A percentile compares a stretch with the other conserved stretches of the same genome.
These are phyloP conservation scores for Beauveria medogensis DNA, from an alignment of 2,329 filamentous ascomycete species.

Conservation along the genomic window DNA sequence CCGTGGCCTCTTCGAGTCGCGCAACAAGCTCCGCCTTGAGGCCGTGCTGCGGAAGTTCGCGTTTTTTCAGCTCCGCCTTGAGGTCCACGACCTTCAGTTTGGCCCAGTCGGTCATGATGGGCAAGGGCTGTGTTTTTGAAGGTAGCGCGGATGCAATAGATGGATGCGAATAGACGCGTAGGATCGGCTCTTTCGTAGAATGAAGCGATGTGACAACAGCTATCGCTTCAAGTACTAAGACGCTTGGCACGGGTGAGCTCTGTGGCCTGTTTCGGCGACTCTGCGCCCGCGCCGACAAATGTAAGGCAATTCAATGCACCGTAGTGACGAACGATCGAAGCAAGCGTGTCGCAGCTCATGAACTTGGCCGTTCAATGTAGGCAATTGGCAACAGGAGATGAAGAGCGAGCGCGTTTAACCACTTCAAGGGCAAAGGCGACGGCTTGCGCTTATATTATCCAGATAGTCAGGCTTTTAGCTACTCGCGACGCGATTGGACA, in stretches of 20 bases:
- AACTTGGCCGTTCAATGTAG: not conserved
- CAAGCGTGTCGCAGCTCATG: not conserved
- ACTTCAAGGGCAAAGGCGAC: not conserved
- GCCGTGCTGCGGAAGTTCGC: conserved; percentile 61
- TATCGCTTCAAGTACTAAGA: not conserved
- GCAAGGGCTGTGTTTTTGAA: not conserved
- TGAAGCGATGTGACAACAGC: not conserved
- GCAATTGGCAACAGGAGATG: not conserved
- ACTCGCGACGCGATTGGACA: conserved; percentile 8
- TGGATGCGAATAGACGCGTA: not conserved
- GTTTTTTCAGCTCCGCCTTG: conserved; percentile 64
- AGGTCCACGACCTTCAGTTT: conserved; percentile 67
- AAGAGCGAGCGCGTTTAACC: not conserved
- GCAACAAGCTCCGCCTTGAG: conserved; percentile 65
- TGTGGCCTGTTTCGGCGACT: not conserved
- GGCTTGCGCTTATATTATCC: not conserved
- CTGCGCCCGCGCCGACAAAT: not conserved
- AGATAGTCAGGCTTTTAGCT: conserved; percentile 3
- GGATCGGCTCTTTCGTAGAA: too few relatives aligned
- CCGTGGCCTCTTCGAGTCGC: conserved; percentile 39
- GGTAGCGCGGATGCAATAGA: not conserved
- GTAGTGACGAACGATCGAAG: not conserved
- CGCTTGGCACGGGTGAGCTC: not conserved
- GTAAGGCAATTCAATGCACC: not conserved
- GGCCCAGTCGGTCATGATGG: conserved; percentile 43